Conservation (phyloP, 2,329 filamentous ascomycete species). For the Ophiostoma pallidulum region DNA sequence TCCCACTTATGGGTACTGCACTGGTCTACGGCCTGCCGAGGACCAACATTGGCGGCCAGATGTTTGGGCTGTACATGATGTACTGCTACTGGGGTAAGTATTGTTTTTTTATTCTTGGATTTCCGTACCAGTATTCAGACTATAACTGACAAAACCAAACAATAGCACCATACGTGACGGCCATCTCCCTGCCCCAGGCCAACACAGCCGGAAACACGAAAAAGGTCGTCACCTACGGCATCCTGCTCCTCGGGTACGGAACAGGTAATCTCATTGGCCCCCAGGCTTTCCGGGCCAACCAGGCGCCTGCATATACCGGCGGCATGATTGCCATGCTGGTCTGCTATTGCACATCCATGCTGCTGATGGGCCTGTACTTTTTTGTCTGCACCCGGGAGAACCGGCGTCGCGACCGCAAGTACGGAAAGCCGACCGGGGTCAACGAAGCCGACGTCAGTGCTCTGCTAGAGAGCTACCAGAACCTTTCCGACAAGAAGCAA, state of each 20-base stretch:
- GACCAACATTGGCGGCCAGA: conserved; percentile 26
- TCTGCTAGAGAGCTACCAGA: conserved; percentile 23
- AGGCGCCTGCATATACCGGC: conserved; percentile 42
- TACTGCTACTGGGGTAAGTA: conserved; percentile 29
- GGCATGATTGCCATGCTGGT: conserved; percentile 47
- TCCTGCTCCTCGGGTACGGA: conserved; percentile 21
- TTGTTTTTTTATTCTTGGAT: neutral
- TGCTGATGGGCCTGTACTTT: conserved; percentile 37
- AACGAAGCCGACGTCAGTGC: conserved; percentile 15
- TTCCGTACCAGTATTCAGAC: neutral
- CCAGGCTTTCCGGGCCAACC: conserved; percentile 43
- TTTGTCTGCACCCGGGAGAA: conserved; percentile 32
- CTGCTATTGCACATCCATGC: conserved; percentile 33
- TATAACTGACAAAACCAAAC: neutral
- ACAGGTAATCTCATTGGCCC: conserved; percentile 48
- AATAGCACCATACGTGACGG: conserved; percentile 12
- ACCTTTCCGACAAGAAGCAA: conserved; percentile 24
- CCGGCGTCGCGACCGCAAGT: conserved; percentile 26
- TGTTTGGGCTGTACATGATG: conserved; percentile 31
- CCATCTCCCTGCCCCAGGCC: conserved; percentile 13
- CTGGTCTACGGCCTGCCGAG: conserved; percentile 16
- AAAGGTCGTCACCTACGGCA: neutral
- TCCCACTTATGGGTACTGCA: conserved; percentile 24
- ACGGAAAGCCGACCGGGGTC: conserved; percentile 10
- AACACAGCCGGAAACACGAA: conserved; percentile 15